Base-by-base conservation (phyloP, 202 grass and related monocot species). In the Zoysia matrella region DNA sequence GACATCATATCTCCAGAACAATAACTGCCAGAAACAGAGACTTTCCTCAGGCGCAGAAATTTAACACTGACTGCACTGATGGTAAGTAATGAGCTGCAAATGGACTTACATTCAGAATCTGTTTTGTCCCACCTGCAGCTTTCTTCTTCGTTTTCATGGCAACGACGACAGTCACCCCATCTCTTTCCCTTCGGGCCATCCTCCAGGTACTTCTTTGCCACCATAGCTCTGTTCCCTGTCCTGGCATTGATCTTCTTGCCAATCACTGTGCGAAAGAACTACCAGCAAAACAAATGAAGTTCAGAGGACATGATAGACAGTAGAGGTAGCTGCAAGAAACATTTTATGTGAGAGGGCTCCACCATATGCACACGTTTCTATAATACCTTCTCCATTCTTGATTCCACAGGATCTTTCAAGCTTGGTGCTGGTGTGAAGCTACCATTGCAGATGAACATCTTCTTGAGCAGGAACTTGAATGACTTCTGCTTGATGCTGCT, bases 71-170 rank as follows among this genome's bases (percentile, higher is more conserved):
- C 12, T 56, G 6, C 51, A n/a, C 11, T 18, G 11, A 16, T 52
- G 22, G 18, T 60, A 30, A 14, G 5, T 13, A 2, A n/a, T 12
- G 54, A 67, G 11, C 44, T 36, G 42, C 52, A 40, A 80, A 36
- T 36, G 30, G 30, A 36, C 94, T 92, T 83, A 98, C 95, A 98
- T 77, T 98, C 95, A 56, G 95, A 93, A 88, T 98, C 95, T 55
- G 95, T 94, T 81, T 77, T 98, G 61, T 91, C 92, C 95, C 95
- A 98, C 75, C 86, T 93, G 18, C 80, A 81, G 14, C 69, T 75
- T 53, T 85, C 79, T 30, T 30, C 22, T 11, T 43, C 73, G 0
- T 62, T 62, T 15, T 88, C 71, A 2, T 41, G 12, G 5, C 56
- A n/a, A 55, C 63, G 57, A 11, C 47, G 47, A 6, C 47, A 39